A percentile compares a stretch with the other conserved stretches of the same genome.
Evolutionary conservation across 1,139 yeast genomes (phyloP).

Genomic region (Suzukiozyma palmioleophila): DNA sequence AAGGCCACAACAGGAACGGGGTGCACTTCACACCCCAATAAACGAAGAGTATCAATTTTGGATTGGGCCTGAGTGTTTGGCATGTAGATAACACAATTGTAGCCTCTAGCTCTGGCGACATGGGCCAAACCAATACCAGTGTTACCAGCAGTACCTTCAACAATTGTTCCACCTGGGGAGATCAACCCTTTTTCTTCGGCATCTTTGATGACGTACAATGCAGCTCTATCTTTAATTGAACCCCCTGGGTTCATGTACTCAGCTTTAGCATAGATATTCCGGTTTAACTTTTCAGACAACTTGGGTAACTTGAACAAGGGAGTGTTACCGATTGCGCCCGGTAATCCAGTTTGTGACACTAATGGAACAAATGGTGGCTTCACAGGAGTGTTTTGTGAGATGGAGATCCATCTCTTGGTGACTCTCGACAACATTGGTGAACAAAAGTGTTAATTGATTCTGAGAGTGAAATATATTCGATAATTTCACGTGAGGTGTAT

Average conservation of each 20-base stretch:
- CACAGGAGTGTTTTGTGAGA: conserved; percentile 17
- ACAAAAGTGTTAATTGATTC: not conserved
- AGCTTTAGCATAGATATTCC: conserved; percentile 83
- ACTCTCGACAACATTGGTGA: conserved; percentile 11
- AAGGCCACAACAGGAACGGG: conserved; percentile 91
- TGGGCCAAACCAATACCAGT: conserved; percentile 92
- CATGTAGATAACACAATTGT: conserved; percentile 82
- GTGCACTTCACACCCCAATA: conserved; percentile 79
- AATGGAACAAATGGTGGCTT: conserved; percentile 55
- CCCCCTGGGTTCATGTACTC: conserved; percentile 96
- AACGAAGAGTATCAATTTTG: conserved; percentile 66
- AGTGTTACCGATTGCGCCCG: conserved; percentile 83
- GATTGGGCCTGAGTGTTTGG: conserved; percentile 82
- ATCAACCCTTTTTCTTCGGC: conserved; percentile 72
- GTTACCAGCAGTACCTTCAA: conserved; percentile 56
- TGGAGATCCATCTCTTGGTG: conserved; percentile 17
- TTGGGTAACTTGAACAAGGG: conserved; percentile 67
- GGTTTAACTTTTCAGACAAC: conserved; percentile 57
- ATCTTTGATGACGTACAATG: conserved; percentile 68
- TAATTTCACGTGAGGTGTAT: conserved; percentile 4
- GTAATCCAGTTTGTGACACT: conserved; percentile 57
- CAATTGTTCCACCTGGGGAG: conserved; percentile 58
- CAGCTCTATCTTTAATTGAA: conserved; percentile 89
- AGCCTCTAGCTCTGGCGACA: conserved; percentile 78
- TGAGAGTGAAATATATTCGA: not conserved